Conservation (phyloP, 495 filamentous ascomycete species). For the Usnea hakonensis region DNA sequence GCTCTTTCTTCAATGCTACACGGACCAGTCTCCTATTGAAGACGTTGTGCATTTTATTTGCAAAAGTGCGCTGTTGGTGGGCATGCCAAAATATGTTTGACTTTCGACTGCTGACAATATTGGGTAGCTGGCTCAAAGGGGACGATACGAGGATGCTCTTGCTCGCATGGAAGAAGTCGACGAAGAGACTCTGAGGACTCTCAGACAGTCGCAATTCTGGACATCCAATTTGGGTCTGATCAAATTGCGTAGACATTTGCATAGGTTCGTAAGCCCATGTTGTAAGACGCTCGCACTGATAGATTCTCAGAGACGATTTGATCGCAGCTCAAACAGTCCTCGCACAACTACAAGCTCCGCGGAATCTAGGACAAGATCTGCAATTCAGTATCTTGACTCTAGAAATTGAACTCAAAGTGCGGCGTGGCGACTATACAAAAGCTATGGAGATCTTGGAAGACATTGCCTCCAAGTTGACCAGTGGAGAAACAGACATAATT, state of each 20-base stretch:
- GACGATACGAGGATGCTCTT: slow-evolving; percentile 65
- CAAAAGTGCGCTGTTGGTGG: slow-evolving; percentile 48
- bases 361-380: slow-evolving; percentile 56
- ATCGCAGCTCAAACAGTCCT: slow-evolving; percentile 61
- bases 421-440: slow-evolving; percentile 50
- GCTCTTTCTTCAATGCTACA: slow-evolving; percentile 69
- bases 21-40: slow-evolving; percentile 56
- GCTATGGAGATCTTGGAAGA: slow-evolving; percentile 64
- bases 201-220: slow-evolving; percentile 78
- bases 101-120: slow-evolving; percentile 19
- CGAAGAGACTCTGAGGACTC: slow-evolving; percentile 57
- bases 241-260: slow-evolving; percentile 61
- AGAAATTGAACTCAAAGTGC: slow-evolving; percentile 63
- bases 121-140: slow-evolving; percentile 48
- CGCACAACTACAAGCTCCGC: slow-evolving; percentile 49
- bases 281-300: slow-evolving; percentile 1
- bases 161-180: slow-evolving; percentile 59
- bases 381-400: slow-evolving; percentile 60
- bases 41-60: slow-evolving; percentile 67
- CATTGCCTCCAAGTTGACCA: slow-evolving; percentile 54
- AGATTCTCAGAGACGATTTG: slow-evolving; percentile 48
- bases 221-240: slow-evolving; percentile 63
- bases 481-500: slow-evolving; percentile 65
- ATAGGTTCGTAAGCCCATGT: slow-evolving; percentile 37
- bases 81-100: slow-evolving; percentile 9